Evolutionary conservation across 495 filamentous ascomycete species (phyloP), one percentile per base, ranked within the genome.

Genomic region (Haplographium delicatum): DNA sequence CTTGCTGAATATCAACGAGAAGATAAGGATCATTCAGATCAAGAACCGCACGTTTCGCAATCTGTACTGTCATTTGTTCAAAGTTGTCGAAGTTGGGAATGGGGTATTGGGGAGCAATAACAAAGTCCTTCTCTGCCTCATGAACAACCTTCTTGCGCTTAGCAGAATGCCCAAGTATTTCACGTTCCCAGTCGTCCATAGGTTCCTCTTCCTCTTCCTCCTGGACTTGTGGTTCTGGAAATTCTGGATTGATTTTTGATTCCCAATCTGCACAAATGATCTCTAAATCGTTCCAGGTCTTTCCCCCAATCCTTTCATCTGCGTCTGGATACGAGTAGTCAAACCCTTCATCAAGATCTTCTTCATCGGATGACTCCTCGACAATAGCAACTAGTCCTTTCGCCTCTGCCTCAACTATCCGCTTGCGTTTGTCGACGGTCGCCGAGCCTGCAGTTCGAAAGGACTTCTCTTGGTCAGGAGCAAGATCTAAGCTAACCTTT

Each of bases 11-110:
- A 60, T 90, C 84, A 22, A 97, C 72, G 1, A 99, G 74, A 22
- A 99, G 77, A 53, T 89, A 78, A 0, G 88, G 88, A 62, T 99
- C 93, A 55, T 91, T 90, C 54, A 95, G 75, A 57, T 97, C 89
- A n/a, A 99, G 76, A 1, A 78, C 77, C 35, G 94, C 82, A 27
- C 74, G 80, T 63, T 87, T 89, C 20, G 85, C 82, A 50, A 90
- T 68, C 50, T 79, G 79, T 3, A 81, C 69, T 4, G 85, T 87
- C 13, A 78, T 75, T 58, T 81, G 73, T 43, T 74, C 67, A 26
- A 79, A 78, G 53, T 71, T 60, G 44, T 80, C 75, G 38, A 82
- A 64, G 65, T 51, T 69, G 58, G 42, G 70, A 61, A 18, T 65
- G 64, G 15, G 67, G 65, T 45, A 73, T 68, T 18, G 61, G 60